Conservation (phyloP, 148 eudicot species). For the Spergularia marina region DNA sequence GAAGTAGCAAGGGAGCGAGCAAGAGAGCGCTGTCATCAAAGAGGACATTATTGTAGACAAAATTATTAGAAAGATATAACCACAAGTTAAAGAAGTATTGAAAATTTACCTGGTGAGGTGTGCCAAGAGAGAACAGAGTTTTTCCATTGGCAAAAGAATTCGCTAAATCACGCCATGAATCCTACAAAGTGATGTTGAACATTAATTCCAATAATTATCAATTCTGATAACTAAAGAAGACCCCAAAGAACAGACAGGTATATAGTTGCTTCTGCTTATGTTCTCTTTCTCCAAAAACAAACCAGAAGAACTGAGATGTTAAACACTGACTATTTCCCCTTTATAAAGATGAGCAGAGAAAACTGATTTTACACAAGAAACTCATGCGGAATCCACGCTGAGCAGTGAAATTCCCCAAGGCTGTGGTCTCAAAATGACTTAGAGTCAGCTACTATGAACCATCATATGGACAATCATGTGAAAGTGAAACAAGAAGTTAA, state of each 20-base stretch:
- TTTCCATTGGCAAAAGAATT: conserved; percentile 65
- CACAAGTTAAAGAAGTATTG: conserved; percentile 10
- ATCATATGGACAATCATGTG: too few species aligned
- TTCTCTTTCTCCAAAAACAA: neutral
- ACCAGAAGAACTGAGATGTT: neutral
- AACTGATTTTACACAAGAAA: neutral
- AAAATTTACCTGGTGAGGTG: conserved; percentile 66
- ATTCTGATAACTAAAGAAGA: neutral
- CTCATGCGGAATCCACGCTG: neutral
- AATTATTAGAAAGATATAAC: neutral
- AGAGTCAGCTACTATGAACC: too few species aligned
- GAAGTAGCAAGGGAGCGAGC: conserved; percentile 81
- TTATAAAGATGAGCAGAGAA: neutral
- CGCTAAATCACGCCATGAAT: conserved; percentile 78
- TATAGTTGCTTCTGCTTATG: neutral
- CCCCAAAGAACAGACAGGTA: neutral
- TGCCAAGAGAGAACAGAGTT: conserved; percentile 58
- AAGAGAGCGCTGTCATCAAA: conserved; percentile 61
- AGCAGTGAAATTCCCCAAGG: neutral
- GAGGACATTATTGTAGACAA: neutral
- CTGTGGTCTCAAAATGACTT: too few species aligned
- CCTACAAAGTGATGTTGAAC: conserved; percentile 51
- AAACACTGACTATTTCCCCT: neutral
- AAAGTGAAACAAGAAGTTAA: too few species aligned
- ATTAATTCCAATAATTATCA: conserved; percentile 2